A percentile compares a stretch with the other conserved stretches of the same genome.
These are phyloP conservation scores for Beauveria varroae DNA, from an alignment of 2,329 filamentous ascomycete species.

Conservation along the genomic window DNA sequence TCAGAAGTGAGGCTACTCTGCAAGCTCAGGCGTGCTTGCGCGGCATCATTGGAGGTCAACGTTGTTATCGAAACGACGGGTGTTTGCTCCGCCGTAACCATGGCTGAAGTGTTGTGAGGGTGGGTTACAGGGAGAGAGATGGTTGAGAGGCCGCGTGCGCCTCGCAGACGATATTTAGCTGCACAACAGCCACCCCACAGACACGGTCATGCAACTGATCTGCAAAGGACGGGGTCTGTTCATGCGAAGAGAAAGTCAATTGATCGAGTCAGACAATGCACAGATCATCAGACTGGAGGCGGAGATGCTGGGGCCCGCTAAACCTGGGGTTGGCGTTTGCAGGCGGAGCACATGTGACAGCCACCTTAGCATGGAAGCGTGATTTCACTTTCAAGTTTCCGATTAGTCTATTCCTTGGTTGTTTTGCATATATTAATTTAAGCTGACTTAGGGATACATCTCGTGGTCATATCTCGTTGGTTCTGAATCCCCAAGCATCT, in stretches of 20 bases:
- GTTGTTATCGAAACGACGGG: background rate
- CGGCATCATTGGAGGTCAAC: background rate
- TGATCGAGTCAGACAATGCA: background rate
- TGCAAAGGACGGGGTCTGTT: background rate
- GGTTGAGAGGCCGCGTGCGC: background rate
- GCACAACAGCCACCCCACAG: background rate
- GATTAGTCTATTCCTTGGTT: too few species aligned
- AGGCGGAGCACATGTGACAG: background rate
- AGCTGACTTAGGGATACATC: too few species aligned
- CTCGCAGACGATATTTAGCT: background rate
- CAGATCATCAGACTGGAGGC: background rate
- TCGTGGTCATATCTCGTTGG: too few species aligned
- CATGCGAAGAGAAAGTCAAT: background rate
- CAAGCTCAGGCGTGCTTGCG: background rate
- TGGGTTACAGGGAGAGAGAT: background rate
- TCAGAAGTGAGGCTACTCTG: background rate
- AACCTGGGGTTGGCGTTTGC: slow-evolving; percentile 7
- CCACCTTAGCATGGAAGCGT: too few species aligned
- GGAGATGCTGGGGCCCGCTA: background rate
- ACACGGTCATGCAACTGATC: background rate
- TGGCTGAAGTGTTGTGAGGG: background rate
- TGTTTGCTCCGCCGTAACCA: background rate
- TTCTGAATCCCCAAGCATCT: too few species aligned
- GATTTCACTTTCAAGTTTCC: too few species aligned
- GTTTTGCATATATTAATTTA: too few species aligned